Percentiles rank a stretch among this genome's conserved stretches.
phyloP scores from a whole-genome alignment of 106 monocot genomes.

The Dioscorea dumetorum region DNA sequence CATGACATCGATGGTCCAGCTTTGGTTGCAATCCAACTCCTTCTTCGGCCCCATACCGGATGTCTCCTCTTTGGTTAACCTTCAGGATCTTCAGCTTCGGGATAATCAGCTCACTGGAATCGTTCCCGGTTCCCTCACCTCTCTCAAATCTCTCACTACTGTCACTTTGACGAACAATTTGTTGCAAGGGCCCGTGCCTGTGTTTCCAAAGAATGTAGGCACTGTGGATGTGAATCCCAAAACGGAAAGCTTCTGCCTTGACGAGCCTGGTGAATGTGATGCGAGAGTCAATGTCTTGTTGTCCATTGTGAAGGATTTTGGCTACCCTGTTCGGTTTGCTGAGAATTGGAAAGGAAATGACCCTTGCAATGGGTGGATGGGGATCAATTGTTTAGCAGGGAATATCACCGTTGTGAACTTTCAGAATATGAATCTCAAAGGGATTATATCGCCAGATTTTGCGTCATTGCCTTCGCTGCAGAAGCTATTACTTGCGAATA shows the following conservation, averaged over 20 bases:
- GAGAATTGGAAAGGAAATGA: conserved; percentile 58
- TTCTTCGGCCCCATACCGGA: conserved; percentile 63
- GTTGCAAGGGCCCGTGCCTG: conserved; percentile 59
- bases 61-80: conserved; percentile 27
- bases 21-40: conserved; percentile 44
- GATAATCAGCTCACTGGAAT: conserved; percentile 56
- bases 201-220: conserved; percentile 18
- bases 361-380: conserved; percentile 35
- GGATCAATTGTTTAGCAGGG: conserved; percentile 30
- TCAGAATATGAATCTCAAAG: conserved; percentile 38
- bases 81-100: conserved; percentile 37
- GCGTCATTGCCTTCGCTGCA: conserved; percentile 24
- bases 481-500: conserved; percentile 38
- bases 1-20: conserved; percentile 25
- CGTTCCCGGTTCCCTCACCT: conserved; percentile 36
- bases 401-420: conserved; percentile 51
- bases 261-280: conserved; percentile 40
- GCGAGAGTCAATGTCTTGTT: conserved; percentile 38
- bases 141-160: conserved; percentile 21
- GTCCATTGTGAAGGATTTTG: conserved; percentile 27
- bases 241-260: conserved; percentile 43
- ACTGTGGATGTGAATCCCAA: conserved; percentile 11
- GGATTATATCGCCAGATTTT: conserved; percentile 48
- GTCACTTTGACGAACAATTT: conserved; percentile 53
- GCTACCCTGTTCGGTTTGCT: conserved; percentile 39